Evolutionary conservation across 768 basidiomycete species (phyloP).

Genomic region (Hypholoma sublateritium): DNA sequence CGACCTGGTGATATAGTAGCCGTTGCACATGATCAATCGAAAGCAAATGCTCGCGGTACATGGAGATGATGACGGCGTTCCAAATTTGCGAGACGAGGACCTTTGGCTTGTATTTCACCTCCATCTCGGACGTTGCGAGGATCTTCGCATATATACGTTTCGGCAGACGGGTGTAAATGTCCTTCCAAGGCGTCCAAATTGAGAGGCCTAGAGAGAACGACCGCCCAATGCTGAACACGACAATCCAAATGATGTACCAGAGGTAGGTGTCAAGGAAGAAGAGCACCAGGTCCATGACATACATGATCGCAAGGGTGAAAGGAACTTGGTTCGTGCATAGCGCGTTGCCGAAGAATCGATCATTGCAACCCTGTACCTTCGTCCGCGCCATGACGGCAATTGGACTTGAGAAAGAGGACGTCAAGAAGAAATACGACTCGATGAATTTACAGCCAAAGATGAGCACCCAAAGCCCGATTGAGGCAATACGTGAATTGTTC

Average conservation of each 20-base stretch:
- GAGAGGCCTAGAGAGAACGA: constrained; percentile 92
- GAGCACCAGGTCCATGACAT: constrained; percentile 94
- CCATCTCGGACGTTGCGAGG: constrained; percentile 95
- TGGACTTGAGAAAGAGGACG: constrained; percentile 94
- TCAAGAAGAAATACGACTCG: constrained; percentile 98
- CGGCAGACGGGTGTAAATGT: constrained; percentile 92
- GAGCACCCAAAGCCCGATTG: constrained; percentile 85
- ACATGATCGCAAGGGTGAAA: constrained; percentile 97
- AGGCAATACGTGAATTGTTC: constrained; percentile 73
- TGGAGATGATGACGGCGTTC: constrained; percentile 99
- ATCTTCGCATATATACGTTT: constrained; percentile 99
- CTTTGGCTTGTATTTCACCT: constrained; percentile 99
- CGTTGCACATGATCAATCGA: constrained; percentile 99
- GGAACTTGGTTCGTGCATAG: constrained; percentile 92
- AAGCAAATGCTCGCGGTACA: constrained; percentile 98
- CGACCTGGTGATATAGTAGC: constrained; percentile 95
- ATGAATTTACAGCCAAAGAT: constrained; percentile 96
- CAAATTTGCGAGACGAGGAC: constrained; percentile 98
- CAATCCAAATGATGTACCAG: constrained; percentile 99
- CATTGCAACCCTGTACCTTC: constrained; percentile 86
- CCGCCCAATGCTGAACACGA: constrained; percentile 88
- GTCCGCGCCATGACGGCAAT: constrained; percentile 97
- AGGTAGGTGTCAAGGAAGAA: constrained; percentile 99
- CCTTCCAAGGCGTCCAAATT: constrained; percentile 99
- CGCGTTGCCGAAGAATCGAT: constrained; percentile 75